Conservation (phyloP, 75 land plant species). For the Picea sitchensis region DNA sequence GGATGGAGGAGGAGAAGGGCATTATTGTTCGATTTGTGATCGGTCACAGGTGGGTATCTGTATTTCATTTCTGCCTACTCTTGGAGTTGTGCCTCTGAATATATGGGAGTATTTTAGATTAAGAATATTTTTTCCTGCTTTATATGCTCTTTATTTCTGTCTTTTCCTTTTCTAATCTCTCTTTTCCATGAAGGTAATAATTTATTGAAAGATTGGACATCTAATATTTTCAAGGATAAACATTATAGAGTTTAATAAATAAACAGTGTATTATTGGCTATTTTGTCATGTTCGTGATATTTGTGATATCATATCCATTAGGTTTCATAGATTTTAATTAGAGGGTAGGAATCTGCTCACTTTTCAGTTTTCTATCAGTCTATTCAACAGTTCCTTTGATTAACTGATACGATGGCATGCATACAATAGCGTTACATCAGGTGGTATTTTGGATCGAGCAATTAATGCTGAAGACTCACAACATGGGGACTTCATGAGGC, state of each 20-base stretch:
- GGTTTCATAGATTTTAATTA: not conserved
- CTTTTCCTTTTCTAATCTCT: too few species aligned
- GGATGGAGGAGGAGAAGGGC: conserved; percentile 70
- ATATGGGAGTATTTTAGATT: too few species aligned
- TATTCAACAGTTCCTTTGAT: not conserved
- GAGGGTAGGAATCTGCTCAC: not conserved
- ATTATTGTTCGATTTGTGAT: conserved; percentile 73
- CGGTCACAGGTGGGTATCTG: conserved; percentile 58
- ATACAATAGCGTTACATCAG: conserved; percentile 38
- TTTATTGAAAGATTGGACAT: too few species aligned
- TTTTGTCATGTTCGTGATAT: not conserved
- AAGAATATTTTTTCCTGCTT: too few species aligned
- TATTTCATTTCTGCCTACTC: not conserved
- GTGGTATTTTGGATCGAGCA: conserved; percentile 53
- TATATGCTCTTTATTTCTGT: not conserved
- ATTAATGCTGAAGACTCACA: conserved; percentile 42
- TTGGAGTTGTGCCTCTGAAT: too few species aligned
- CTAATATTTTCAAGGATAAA: too few species aligned
- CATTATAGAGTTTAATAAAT: not conserved
- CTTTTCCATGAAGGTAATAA: too few species aligned
- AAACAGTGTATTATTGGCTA: not conserved
- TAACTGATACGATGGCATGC: too few species aligned
- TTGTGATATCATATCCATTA: not conserved
- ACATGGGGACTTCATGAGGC: conserved; percentile 37
- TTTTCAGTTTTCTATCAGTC: not conserved